Base-by-base conservation (phyloP, 1,139 yeast species). In the Blastobotrys arbuscula region DNA sequence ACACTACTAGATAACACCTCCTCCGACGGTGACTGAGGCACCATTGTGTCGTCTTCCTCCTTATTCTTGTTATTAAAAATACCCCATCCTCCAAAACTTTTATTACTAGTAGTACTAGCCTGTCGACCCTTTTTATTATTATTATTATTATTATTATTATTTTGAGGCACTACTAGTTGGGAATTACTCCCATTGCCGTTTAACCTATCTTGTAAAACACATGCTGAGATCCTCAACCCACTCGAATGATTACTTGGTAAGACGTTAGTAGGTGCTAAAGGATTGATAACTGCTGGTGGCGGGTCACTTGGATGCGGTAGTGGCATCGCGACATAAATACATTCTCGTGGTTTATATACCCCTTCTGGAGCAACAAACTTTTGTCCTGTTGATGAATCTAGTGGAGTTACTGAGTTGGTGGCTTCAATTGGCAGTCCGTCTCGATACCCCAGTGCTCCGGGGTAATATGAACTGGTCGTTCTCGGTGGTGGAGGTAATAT, bases 271-370 rank as follows among this genome's bases (percentile, higher is more conserved):
- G 71, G 69, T 2, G 70, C 66, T 46, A 67, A 53, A 21, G 71
- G 71, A 50, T 67, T 67, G 39, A 65, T 55, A 19, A 62, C 60
- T 24, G 61, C 54, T 19, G 66, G 63, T 9, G 67, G 67, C 10
- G 67, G 65, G 47, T 66, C 70, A 6, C 66, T 59, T 2, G 71
- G 71, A 48, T 67, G 71, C 3, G 68, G 66, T 4, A 64, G 56
- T 13, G 71, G 71, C 13, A 60, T 61, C 9, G 70, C 68, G 36
- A 67, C 52, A 42, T 55, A 63, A 33, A 67, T 54, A 37, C 63
- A 60, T 39, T 67, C 67, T 43, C 55, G 50, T 8, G 66, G 61
- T 10, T 45, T 44, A 51, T 66, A 67, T 8, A 50, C 45, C 7
- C 71, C 71, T 51, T 64, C 66, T 1, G 65, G 63, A 9, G 66